Evolutionary conservation across 148 eudicot species (phyloP), one percentile per base, ranked within the genome.

Genomic region (Rhododendron simsii): DNA sequence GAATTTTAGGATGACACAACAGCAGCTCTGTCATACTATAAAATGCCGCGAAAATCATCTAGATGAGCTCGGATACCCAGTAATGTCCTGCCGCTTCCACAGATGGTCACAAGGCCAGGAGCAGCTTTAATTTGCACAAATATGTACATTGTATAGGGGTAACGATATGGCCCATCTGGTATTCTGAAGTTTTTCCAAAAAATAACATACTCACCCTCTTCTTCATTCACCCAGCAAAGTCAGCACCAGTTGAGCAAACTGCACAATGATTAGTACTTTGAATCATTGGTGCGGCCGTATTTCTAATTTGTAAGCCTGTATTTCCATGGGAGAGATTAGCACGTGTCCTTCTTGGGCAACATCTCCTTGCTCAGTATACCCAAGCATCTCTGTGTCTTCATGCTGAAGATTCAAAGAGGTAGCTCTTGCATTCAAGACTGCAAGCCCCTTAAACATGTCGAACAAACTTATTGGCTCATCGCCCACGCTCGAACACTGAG

Each of bases 291-390:
- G 90, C 26, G 94, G 94, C 82, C 87, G 93, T 69, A 97, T 61
- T 80, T 95, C 95, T 78, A 98, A 88, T 84, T 92, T 93, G 89
- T 95, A 98, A 44, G 98, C 96, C 89, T 94, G 98, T 85, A 98
- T 90, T 88, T 98, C 99, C 99, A 95, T 98, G 41, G 99, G 98
- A 21, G 98, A 90, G 71, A 98, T 94, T 61, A 93, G 89, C 76
- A 98, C 89, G 53, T 93, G 93, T 80, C 99, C 98, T 84, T 95
- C 99, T 87, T 89, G 95, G 85, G 92, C 90, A 55, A 92, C 92
- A 80, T 93, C 94, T 87, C 94, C 92, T 35, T 92, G 93, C 88
- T 94, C 94, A 71, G 91, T 83, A 45, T 98, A 98, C 23, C 99
- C 98, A 28, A 98, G 98, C 93, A 93, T 87, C 82, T 94, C 98